phyloP scores from a whole-genome alignment of 2,329 filamentous ascomycete species.

The Sporothrix sp. region DNA sequence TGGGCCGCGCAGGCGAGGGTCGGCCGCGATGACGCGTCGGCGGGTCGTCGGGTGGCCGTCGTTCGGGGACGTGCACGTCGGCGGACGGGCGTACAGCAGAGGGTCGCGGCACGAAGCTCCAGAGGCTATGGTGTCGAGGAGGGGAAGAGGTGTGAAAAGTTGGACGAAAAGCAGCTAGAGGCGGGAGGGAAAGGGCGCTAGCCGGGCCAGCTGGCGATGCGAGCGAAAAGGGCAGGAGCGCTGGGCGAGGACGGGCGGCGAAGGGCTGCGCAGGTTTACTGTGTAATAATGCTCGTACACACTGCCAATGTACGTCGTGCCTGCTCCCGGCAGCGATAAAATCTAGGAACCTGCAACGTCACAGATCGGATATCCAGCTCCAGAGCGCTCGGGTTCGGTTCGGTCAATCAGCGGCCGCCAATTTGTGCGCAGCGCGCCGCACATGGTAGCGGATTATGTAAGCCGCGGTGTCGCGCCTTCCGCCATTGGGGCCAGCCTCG shows the following conservation, averaged over 20 bases:
- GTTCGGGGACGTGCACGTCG: too few relatives aligned
- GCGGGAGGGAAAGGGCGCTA: constrained; percentile 10
- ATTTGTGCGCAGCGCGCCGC: constrained; percentile 4
- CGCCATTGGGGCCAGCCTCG: neutral
- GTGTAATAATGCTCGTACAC: too few relatives aligned
- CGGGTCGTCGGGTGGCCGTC: too few relatives aligned
- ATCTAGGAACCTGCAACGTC: neutral
- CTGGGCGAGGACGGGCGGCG: too few relatives aligned
- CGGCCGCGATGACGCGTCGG: too few relatives aligned
- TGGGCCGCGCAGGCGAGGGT: too few relatives aligned
- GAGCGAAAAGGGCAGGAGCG: constrained; percentile 1
- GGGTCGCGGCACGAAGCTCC: too few relatives aligned
- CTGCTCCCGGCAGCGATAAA: too few relatives aligned
- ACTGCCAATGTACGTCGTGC: too few relatives aligned
- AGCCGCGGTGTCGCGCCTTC: neutral
- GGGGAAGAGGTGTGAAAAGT: constrained; percentile 4
- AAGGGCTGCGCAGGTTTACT: too few relatives aligned
- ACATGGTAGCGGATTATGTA: constrained; percentile 10
- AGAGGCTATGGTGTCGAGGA: too few relatives aligned
- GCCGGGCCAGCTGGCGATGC: constrained; percentile 6
- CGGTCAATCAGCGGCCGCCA: constrained; percentile 10
- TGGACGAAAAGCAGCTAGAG: constrained; percentile 9
- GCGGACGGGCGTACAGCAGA: too few relatives aligned
- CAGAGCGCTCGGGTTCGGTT: neutral
- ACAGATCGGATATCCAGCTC: neutral